These are phyloP conservation scores for Grosmannia clavigera DNA, from an alignment of 2,329 filamentous ascomycete species.

Conservation along the genomic window DNA sequence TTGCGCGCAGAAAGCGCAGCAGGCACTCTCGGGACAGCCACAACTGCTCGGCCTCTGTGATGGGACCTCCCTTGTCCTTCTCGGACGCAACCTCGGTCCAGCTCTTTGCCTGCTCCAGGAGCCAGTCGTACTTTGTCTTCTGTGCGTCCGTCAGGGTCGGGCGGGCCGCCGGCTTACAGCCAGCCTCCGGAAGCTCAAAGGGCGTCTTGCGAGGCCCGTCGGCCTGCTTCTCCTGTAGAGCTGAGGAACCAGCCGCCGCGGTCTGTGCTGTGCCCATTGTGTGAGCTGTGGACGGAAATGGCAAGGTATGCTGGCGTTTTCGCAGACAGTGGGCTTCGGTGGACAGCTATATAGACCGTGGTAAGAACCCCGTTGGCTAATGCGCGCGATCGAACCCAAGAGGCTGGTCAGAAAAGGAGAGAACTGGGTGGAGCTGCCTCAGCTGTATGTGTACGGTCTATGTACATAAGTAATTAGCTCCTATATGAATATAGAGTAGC, in stretches of 20 bases:
- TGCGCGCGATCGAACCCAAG: neutral
- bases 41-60: slow-evolving; percentile 70
- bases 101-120: slow-evolving; percentile 56
- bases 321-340: neutral
- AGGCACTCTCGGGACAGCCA: slow-evolving; percentile 91
- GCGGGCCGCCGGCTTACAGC: slow-evolving; percentile 42
- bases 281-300: neutral
- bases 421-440: neutral
- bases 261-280: slow-evolving; percentile 3
- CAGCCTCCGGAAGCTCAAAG: slow-evolving; percentile 42
- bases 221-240: slow-evolving; percentile 11
- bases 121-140: slow-evolving; percentile 64
- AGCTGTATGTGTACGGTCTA: no score
- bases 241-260: neutral
- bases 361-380: neutral
- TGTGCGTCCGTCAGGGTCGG: slow-evolving; percentile 62
- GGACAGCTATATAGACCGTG: neutral
- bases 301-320: neutral
- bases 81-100: slow-evolving; percentile 57
- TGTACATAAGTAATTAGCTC: no score
- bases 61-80: slow-evolving; percentile 46
- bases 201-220: slow-evolving; percentile 25
- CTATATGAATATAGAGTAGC: neutral
- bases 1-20: slow-evolving; percentile 82
- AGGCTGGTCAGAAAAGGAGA: neutral